A percentile compares a stretch with the other conserved stretches of the same genome.
These are phyloP conservation scores for Ceratocystiopsis minuta DNA, from an alignment of 2,329 filamentous ascomycete species.

Conservation along the genomic window DNA sequence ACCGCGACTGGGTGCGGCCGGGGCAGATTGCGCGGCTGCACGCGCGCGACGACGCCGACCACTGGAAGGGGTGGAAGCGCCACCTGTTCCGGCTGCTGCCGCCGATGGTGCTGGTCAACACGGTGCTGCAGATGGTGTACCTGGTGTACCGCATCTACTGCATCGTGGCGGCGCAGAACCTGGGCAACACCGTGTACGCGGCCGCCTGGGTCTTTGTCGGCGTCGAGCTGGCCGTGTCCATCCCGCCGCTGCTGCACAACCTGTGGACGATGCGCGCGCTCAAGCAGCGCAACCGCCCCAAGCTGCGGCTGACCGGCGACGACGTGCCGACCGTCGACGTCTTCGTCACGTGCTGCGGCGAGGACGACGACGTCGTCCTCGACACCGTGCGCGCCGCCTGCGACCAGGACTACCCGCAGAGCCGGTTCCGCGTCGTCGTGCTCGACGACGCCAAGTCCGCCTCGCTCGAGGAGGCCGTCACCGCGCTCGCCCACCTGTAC, in stretches of 20 bases:
- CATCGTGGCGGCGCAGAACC: constrained; percentile 29
- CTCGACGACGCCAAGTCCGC: constrained; percentile 34
- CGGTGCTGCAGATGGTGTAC: constrained; percentile 22
- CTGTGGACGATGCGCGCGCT: constrained; percentile 38
- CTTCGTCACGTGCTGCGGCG: constrained; percentile 38
- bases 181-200: constrained; percentile 21
- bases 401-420: constrained; percentile 33
- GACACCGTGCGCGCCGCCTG: constrained; percentile 37
- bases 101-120: constrained; percentile 22
- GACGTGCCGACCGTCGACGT: constrained; percentile 36
- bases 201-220: constrained; percentile 28
- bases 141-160: constrained; percentile 34
- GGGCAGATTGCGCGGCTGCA: constrained; percentile 22
- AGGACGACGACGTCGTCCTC: constrained; percentile 35
- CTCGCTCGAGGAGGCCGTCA: constrained; percentile 19
- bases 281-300: constrained; percentile 32
- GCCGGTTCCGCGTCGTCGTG: constrained; percentile 35
- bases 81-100: constrained; percentile 20
- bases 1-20: constrained; percentile 9
- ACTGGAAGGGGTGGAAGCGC: constrained; percentile 23
- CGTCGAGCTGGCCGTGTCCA: constrained; percentile 32
- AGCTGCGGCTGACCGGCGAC: constrained; percentile 30
- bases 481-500: constrained; percentile 21
- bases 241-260: constrained; percentile 38
- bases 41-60: constrained; percentile 25